Percentiles rank a stretch among this genome's conserved stretches.
Conservation (phyloP, 2,329 filamentous ascomycete species). For the Triangularia verruculosa region DNA sequence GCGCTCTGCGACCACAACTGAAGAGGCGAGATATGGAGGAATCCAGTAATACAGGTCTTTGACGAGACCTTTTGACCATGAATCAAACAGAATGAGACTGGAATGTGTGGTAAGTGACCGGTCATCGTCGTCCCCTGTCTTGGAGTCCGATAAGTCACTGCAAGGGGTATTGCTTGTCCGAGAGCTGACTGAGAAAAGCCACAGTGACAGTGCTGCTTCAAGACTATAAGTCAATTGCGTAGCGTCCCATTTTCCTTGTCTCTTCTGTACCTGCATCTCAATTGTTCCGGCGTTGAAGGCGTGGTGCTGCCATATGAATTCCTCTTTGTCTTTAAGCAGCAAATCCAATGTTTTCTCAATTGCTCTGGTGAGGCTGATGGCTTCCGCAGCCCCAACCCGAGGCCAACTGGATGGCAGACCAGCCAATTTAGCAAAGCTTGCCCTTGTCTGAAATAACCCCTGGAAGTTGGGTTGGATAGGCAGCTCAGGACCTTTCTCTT, state of each 20-base stretch:
- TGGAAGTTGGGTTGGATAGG: too few relatives aligned
- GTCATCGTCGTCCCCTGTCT: not conserved
- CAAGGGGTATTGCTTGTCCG: not conserved
- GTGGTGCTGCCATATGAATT: not conserved
- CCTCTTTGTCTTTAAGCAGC: not conserved
- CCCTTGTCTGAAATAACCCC: not conserved
- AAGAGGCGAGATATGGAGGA: not conserved
- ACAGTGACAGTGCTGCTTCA: not conserved
- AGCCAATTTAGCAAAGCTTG: not conserved
- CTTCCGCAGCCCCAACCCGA: not conserved
- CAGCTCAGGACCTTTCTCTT: not conserved
- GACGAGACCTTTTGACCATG: not conserved
- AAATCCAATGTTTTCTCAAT: not conserved
- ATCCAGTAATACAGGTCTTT: not conserved
- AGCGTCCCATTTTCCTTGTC: not conserved
- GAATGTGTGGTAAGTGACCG: not conserved
- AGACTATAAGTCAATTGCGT: not conserved
- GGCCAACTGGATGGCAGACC: not conserved
- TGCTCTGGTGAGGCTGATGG: not conserved
- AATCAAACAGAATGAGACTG: not conserved
- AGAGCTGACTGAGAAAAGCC: not conserved
- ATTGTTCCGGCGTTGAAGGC: not conserved
- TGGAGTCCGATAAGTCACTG: not conserved
- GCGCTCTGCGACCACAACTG: not conserved
- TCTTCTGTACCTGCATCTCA: not conserved